phyloP scores from a whole-genome alignment of 495 filamentous ascomycete species.

The Penicillium pancosmium region DNA sequence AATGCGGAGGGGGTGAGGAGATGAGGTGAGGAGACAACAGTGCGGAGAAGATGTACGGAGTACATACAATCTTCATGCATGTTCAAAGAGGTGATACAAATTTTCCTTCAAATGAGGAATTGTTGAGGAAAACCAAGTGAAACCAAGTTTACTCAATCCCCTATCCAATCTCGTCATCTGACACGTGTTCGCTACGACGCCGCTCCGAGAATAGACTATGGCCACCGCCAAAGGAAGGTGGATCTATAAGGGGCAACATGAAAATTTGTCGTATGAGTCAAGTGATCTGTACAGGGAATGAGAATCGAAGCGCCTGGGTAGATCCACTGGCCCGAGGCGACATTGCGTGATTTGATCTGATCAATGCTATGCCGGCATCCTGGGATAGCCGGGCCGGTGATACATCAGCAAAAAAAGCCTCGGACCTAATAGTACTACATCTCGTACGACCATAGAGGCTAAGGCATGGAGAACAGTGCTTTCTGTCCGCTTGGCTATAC shows the following conservation, averaged over 20 bases:
- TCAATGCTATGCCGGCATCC: too few relatives aligned
- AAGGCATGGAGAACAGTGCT: too few relatives aligned
- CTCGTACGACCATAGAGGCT: too few relatives aligned
- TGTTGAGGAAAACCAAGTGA: too few relatives aligned
- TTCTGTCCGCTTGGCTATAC: too few relatives aligned
- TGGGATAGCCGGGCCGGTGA: too few relatives aligned
- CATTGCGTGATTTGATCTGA: conserved; percentile 2
- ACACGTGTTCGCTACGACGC: neutral
- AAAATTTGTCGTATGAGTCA: neutral
- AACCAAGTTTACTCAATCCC: neutral
- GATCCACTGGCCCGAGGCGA: neutral
- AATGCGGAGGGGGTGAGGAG: neutral
- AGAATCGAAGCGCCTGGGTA: neutral
- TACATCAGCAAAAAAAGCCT: too few relatives aligned
- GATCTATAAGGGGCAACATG: conserved; percentile 1
- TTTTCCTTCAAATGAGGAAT: neutral
- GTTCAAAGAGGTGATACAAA: neutral
- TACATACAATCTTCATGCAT: neutral
- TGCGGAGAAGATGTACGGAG: neutral
- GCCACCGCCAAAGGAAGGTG: neutral
- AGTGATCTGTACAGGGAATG: conserved; percentile 1
- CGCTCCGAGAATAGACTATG: neutral
- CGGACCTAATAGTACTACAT: too few relatives aligned
- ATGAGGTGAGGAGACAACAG: too few relatives aligned
- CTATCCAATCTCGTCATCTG: neutral